Conservation (phyloP, 2,329 filamentous ascomycete genomes). For the Eutypella sp. region DNA sequence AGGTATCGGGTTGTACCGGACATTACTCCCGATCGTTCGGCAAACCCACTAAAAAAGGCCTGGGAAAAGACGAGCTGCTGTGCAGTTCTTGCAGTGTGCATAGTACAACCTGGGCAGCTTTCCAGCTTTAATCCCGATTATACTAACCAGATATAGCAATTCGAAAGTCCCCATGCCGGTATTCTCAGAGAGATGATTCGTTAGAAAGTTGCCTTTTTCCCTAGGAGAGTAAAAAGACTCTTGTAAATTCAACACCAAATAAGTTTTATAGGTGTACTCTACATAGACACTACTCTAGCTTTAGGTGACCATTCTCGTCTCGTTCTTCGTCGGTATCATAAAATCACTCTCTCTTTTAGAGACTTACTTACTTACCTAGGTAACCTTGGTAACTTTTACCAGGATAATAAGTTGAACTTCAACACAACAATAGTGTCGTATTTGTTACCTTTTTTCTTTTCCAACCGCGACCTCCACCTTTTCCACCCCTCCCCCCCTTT, state of each 20-base stretch:
- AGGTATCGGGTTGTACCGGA: slow-evolving; percentile 7
- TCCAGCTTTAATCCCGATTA: background rate
- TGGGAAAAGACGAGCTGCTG: background rate
- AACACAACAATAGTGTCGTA: too few species aligned
- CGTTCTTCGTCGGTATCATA: background rate
- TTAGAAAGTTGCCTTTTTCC: background rate
- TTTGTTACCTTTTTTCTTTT: too few species aligned
- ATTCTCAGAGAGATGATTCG: background rate
- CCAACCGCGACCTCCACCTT: too few species aligned
- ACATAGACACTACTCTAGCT: too few species aligned
- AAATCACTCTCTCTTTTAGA: background rate
- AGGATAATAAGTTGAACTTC: background rate
- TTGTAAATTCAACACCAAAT: too few species aligned
- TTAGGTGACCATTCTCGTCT: too few species aligned
- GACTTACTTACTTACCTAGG: too few species aligned
- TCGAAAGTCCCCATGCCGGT: background rate
- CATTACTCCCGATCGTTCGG: slow-evolving; percentile 1
- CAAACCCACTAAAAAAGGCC: background rate
- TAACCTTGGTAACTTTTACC: too few species aligned
- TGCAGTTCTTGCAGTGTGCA: background rate
- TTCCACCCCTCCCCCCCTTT: background rate
- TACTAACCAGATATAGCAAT: background rate
- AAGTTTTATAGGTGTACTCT: too few species aligned
- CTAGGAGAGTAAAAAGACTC: too few species aligned
- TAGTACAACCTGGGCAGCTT: background rate